Conservation (phyloP, 2,329 filamentous ascomycete species). For the Tolypocladium cylindrosporum region DNA sequence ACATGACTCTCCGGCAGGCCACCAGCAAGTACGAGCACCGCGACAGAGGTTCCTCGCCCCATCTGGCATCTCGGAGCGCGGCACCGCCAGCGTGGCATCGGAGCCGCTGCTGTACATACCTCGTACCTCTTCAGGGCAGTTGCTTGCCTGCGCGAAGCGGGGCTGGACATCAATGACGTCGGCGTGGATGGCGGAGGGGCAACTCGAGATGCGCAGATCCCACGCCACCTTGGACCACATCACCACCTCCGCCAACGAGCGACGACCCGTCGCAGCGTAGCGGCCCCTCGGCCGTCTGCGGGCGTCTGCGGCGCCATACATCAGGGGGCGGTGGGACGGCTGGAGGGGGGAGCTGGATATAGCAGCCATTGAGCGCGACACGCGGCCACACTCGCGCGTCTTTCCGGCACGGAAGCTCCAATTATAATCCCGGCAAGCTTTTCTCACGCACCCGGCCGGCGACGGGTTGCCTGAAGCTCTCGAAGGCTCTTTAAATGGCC, state of each 20-base stretch:
- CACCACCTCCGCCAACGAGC: not conserved
- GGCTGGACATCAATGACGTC: not conserved
- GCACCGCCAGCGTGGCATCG: not conserved
- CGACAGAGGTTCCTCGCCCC: not conserved
- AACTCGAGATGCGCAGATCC: not conserved
- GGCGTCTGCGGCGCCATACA: not conserved
- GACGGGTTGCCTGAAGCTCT: not conserved
- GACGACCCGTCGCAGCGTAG: not conserved
- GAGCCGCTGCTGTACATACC: not conserved
- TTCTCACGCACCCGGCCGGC: not conserved
- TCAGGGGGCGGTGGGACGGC: not conserved
- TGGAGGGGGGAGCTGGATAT: not conserved
- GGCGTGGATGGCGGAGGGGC: not conserved
- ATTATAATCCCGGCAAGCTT: not conserved
- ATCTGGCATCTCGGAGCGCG: not conserved
- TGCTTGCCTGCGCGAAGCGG: not conserved
- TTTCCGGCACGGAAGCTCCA: not conserved
- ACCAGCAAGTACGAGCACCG: not conserved
- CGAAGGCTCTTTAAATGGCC: not conserved
- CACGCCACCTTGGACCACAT: not conserved
- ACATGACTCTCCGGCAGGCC: not conserved
- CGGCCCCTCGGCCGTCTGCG: not conserved
- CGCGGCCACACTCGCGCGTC: not conserved
- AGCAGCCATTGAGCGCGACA: conserved; percentile 1
- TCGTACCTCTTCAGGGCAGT: not conserved